A percentile compares a stretch with the other conserved stretches of the same genome.
phyloP scores from a whole-genome alignment of 2,329 filamentous ascomycete species.

The Aspergillus sojae region DNA sequence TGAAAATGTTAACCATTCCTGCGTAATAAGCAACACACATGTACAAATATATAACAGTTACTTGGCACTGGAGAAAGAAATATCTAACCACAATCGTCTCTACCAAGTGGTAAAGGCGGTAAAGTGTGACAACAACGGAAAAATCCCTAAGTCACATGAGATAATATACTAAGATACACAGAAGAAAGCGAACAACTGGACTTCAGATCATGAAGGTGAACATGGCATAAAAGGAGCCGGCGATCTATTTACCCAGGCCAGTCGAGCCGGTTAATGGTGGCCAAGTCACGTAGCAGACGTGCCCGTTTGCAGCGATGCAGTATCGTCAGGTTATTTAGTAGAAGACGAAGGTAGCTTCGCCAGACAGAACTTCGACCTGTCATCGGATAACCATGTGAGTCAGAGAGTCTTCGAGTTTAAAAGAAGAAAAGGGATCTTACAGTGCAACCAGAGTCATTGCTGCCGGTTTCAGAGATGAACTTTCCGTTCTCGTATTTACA shows the following conservation, averaged over 20 bases:
- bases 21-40: slow-evolving; percentile 8
- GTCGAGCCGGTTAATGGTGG: background rate
- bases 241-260: slow-evolving; percentile 18
- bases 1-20: background rate
- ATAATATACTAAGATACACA: slow-evolving; percentile 41
- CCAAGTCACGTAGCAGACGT: background rate
- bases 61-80: slow-evolving; percentile 25
- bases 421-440: slow-evolving; percentile 58
- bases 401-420: background rate
- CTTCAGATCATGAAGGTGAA: slow-evolving; percentile 31
- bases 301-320: slow-evolving; percentile 11
- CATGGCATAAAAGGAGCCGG: slow-evolving; percentile 18
- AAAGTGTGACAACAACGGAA: slow-evolving; percentile 27
- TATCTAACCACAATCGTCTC: slow-evolving; percentile 25
- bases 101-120: slow-evolving; percentile 21
- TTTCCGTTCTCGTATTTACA: slow-evolving; percentile 69
- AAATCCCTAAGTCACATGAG: slow-evolving; percentile 31
- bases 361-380: slow-evolving; percentile 53
- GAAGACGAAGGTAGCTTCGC: slow-evolving; percentile 54
- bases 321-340: slow-evolving; percentile 29
- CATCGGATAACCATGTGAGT: slow-evolving; percentile 9
- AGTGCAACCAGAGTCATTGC: slow-evolving; percentile 71
- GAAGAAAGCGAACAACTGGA: slow-evolving; percentile 35
- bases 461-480: slow-evolving; percentile 58
- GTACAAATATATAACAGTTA: slow-evolving; percentile 13